Base-by-base conservation (phyloP, 2,329 filamentous ascomycete genomes). In the Parascedosporium putredinis region DNA sequence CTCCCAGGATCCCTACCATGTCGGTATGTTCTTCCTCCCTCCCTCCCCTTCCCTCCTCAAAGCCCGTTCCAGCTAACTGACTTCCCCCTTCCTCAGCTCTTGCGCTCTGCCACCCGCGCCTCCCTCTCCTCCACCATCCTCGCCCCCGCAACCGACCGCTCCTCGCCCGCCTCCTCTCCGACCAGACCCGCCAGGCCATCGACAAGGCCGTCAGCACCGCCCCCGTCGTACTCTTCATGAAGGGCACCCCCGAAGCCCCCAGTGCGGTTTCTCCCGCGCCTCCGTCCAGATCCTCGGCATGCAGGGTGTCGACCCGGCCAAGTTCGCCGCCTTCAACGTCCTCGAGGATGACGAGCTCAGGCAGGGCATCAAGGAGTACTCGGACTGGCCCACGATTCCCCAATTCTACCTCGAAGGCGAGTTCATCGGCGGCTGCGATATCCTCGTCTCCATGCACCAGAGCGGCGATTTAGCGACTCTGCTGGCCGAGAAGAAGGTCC, bases 261-360 rank as follows among this genome's bases (percentile, higher is more conserved):
- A 96, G 68, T 98, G 93, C 69, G 93, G 93, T 43, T 98, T 96
- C 75, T 97, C 91, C 52, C 81, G 90, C 59, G 91, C 91, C 50
- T 88, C 80, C 64, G 95, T 98, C 64, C 90, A 97, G 74, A 90
- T 98, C 60, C 75, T 98, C 55, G 88, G 91, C 51, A 70, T 96
- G 60, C 91, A 98, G 71, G 93, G 93, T 55, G 89, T 98, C 54
- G 87, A 97, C 70, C 93, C 93, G 14, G 76, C 78, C 56, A 97
- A 97, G 72, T 98, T 98, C 64, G 87, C 89, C n/a, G 91, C 93
- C 6, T 96, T 95, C 69, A 97, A 98, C 69, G 93, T 98, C 34
- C 70, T 98, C 51, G 93, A 97, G 69, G 90, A 97, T 65, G 68
- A 84, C 3, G 90, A 94, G 64, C 69, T 98, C 63, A 81, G 93